Conservation (phyloP, 2,329 filamentous ascomycete genomes). For the Penicillium sp. region DNA sequence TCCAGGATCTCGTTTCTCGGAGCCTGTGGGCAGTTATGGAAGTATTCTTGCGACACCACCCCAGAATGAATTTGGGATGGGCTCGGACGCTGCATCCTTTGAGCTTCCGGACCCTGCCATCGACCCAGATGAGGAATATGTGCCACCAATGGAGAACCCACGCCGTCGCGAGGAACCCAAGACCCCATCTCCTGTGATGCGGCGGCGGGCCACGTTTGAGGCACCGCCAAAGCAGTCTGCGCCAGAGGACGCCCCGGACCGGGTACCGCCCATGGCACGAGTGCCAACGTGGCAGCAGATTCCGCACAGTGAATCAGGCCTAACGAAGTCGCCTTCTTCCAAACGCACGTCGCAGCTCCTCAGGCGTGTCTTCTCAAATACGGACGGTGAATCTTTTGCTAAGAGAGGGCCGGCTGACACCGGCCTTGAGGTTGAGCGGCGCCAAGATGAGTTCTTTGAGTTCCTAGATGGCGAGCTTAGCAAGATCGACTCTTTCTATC, state of each 20-base stretch:
- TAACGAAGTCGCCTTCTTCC: slow-evolving; percentile 28
- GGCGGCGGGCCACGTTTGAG: slow-evolving; percentile 14
- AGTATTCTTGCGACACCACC: slow-evolving; percentile 61
- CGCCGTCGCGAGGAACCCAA: slow-evolving; percentile 21
- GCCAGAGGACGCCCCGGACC: slow-evolving; percentile 3
- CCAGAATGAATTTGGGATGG: slow-evolving; percentile 18
- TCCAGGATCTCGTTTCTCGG: slow-evolving; percentile 36
- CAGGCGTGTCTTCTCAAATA: slow-evolving; percentile 41
- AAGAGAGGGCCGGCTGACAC: slow-evolving; percentile 54
- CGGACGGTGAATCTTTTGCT: slow-evolving; percentile 39
- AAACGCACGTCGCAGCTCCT: slow-evolving; percentile 34
- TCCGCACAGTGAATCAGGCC: slow-evolving; percentile 16
- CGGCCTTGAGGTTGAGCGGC: slow-evolving; percentile 64
- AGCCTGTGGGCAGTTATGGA: slow-evolving; percentile 55
- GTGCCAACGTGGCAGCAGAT: slow-evolving; percentile 9
- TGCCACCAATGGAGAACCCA: slow-evolving; percentile 14
- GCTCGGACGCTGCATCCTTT: slow-evolving; percentile 50
- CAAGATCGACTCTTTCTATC: slow-evolving; percentile 93
- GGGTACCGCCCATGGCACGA: slow-evolving; percentile 10
- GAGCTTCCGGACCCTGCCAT: slow-evolving; percentile 63
- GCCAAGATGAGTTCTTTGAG: slow-evolving; percentile 78
- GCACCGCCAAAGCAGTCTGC: slow-evolving; percentile 5
- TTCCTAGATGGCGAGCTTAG: slow-evolving; percentile 80
- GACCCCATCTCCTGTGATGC: slow-evolving; percentile 27
- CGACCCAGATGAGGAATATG: slow-evolving; percentile 39